These are phyloP conservation scores for Apodospora peruviana DNA, from an alignment of 495 filamentous ascomycete species.

Conservation along the genomic window DNA sequence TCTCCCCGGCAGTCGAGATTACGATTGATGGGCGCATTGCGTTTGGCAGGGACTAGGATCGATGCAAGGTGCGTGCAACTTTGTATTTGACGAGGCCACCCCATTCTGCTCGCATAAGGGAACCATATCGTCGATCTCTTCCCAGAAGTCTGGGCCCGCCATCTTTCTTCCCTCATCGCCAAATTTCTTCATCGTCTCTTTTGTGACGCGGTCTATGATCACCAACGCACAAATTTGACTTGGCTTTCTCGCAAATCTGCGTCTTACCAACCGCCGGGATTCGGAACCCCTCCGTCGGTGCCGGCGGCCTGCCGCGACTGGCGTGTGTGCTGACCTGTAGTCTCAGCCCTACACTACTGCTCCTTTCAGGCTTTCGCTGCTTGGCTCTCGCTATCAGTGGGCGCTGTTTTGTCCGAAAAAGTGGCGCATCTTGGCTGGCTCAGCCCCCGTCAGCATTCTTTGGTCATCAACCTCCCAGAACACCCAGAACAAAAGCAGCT, in stretches of 20 bases:
- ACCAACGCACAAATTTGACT: not conserved
- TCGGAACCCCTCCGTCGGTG: not conserved
- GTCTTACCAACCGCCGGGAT: not conserved
- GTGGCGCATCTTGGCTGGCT: not conserved
- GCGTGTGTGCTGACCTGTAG: not conserved
- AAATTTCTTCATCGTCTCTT: not conserved
- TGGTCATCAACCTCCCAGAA: not conserved
- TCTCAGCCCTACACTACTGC: not conserved
- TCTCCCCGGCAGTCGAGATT: not conserved
- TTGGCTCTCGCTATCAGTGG: not conserved
- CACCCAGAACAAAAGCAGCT: constrained; percentile 10
- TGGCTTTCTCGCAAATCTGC: not conserved
- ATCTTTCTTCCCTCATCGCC: not conserved
- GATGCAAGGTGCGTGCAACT: too few relatives aligned
- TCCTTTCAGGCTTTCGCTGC: not conserved
- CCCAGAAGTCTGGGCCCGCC: constrained; percentile 5
- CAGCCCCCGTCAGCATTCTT: constrained; percentile 3
- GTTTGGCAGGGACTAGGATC: too few relatives aligned
- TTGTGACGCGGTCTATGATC: too few relatives aligned
- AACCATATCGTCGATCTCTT: constrained; percentile 8
- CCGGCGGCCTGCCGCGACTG: not conserved
- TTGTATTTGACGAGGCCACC: not conserved
- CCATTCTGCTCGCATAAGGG: constrained; percentile 1
- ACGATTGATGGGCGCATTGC: not conserved
- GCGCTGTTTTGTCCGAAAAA: not conserved